Evolutionary conservation across 139 green algal genomes (phyloP), one percentile per base, ranked within the genome.

Genomic region (Picochlorum sp.): DNA sequence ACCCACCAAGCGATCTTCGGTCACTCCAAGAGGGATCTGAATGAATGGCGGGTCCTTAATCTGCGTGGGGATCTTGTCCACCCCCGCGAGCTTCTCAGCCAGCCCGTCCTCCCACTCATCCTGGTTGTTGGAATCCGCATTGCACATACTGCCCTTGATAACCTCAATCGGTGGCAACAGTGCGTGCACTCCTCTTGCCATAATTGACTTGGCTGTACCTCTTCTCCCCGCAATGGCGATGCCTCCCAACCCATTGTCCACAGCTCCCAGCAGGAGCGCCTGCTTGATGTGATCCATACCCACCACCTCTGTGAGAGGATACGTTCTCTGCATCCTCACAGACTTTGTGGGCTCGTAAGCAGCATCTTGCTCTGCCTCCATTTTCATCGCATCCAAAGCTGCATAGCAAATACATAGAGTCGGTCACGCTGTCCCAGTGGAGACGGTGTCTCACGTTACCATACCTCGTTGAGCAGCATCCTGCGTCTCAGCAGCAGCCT

Each of bases 81-180:
- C 21, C 16, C 21, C 34, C 1, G 11, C 69, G 15, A 90, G 49
- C 71, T 83, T 85, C 56, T 85, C 87, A 7, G 34, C 60, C 60
- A 95, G 81, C 34, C 85, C 86, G 6, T 86, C 83, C 84, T 94
- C 91, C 90, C 87, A 98, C 54, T 82, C 72, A 9, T 81, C 41
- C 6, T 85, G 90, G 57, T 91, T 80, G 6, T 90, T 80, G 1
- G 94, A 94, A 80, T 98, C 89, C 0, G 92, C 84, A 72, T 99
- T 99, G 80, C 86, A 95, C 72, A 85, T 80, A 78, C 73, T 89
- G 20, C 80, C 89, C 11, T 91, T 77, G 51, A 99, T 87, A 16
- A 96, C 81, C 74, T 99, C 94, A 38, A 99, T 99, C 30, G 94
- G 94, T 7, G 94, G 94, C 70, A 99, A 74, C 60, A 99, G 79